Base-by-base conservation (phyloP, 495 filamentous ascomycete genomes). In the Trichoderma reesei region DNA sequence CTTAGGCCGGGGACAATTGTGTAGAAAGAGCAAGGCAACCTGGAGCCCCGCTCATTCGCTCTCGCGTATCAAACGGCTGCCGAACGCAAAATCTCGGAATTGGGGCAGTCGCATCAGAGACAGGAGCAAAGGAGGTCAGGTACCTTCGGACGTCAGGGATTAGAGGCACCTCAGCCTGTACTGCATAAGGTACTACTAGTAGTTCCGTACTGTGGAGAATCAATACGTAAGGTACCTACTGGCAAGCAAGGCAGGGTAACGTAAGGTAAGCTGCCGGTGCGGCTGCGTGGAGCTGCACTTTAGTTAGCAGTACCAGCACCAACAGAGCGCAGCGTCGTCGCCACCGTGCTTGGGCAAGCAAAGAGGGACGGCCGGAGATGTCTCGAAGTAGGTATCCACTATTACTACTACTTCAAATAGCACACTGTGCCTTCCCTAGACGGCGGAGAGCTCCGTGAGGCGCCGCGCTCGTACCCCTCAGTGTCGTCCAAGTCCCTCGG, bases 1-100 rank as follows among this genome's bases (percentile, higher is more conserved):
- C 3, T 4, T 46, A 14, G 42, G 42, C 5, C 10, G 51, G 51
- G 3, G 51, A 26, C 51, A n/a, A 56, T 34, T 5, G 11, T 6
- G 3, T 10, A 7, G 8, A 36, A 34, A 36, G 26, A 48, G 18
- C 44, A 26, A 56, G 51, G 51, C 26, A 11, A 26, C 51, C 6
- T 31, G 6, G 26, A 33, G 31, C 20, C 31, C 51, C 51, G 51
- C 51, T 56, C 33, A 33, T 31, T 56, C 51, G 31, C 51, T 20
- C 34, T 56, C 51, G 51, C 51, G 51, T 33, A 56, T 34, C 51
- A 56, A 16, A 56, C 51, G 31, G 51, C 26, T 31, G 14, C 46
- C 51, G 51, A 14, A 14, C 51, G 51, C 51, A 56, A 56, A 56
- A 56, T 34, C 51, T 56, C 51, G 51, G 51, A 13, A 56, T 56